Percentiles rank a stretch among this genome's conserved stretches.
These are phyloP conservation scores for Candida silvicultrix DNA, from an alignment of 805 yeast genomes.

Conservation along the genomic window DNA sequence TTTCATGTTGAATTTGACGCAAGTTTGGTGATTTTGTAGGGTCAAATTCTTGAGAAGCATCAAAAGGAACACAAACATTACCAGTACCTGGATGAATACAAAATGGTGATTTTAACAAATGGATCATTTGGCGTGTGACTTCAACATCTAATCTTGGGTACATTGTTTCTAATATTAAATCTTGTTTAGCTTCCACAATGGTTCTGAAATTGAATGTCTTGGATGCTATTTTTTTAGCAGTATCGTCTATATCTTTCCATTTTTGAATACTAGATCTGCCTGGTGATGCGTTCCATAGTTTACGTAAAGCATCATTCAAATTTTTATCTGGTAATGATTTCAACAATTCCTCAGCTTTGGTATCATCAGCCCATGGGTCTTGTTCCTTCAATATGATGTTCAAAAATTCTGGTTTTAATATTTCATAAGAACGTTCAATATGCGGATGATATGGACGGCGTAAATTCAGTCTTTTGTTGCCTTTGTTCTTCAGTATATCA, in stretches of 20 bases:
- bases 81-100: conserved; percentile 97
- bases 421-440: conserved; percentile 64
- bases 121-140: conserved; percentile 85
- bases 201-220: conserved; percentile 39
- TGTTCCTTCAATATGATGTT: conserved; percentile 70
- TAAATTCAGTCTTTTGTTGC: conserved; percentile 42
- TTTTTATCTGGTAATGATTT: conserved; percentile 53
- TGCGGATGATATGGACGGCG: conserved; percentile 90
- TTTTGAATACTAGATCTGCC: conserved; percentile 51
- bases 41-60: conserved; percentile 47
- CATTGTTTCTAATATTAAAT: conserved; percentile 68
- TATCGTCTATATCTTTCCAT: conserved; percentile 70
- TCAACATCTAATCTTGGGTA: conserved; percentile 93
- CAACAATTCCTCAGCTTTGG: conserved; percentile 49
- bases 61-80: conserved; percentile 85
- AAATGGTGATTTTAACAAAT: conserved; percentile 91
- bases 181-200: conserved; percentile 70
- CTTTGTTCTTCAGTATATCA: conserved; percentile 60
- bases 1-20: conserved; percentile 54
- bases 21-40: conserved; percentile 80
- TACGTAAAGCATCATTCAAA: conserved; percentile 44
- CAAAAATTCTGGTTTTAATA: conserved; percentile 57
- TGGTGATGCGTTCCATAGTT: conserved; percentile 52
- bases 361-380: conserved; percentile 72
- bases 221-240: conserved; percentile 33